Evolutionary conservation across 495 filamentous ascomycete genomes (phyloP), one percentile per base, ranked within the genome.

Genomic region (Pseudoneurospora amorphoporcata): DNA sequence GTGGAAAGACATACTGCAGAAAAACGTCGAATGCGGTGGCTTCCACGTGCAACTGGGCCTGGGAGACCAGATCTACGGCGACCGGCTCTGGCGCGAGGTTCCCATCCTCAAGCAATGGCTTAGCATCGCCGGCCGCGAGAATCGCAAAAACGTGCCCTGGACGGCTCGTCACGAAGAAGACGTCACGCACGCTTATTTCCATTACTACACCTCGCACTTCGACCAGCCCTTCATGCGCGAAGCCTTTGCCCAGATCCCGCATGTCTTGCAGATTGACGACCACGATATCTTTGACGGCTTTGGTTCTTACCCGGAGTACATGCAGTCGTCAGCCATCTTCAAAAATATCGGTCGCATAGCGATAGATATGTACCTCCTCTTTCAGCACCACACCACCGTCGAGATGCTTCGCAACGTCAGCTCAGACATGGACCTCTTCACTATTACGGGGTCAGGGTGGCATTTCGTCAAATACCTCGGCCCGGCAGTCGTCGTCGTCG

Each of bases 241-340:
- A 80, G 93, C 94, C 0, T 98, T 97, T 84, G 95, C 95, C 8
- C 96, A 98, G 83, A 98, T 99, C 73, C 95, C 95, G 19, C 95
- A 98, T 78, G 83, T 99, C 69, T 86, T 95, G 71, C 92, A 95
- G 77, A 89, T 99, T 40, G 94, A 98, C 79, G 95, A 99, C 80
- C 95, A 98, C 81, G 95, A 99, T 71, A 97, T 99, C 69, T 98
- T 99, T 77, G 95, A 99, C 78, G 95, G 95, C n/a, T 99, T 94
- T 72, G 95, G 95, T 23, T 95, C 92, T 2, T 98, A 98, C 75
- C 95, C 95, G 2, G 94, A 97, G 73, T 97, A 99, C 76, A 98
- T 99, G 95, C 95, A 99, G 79, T 92, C 91, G 77, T 97, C 93
- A 2, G 90, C 96, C 72, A 93, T 98, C 84, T 98, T 99, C 86